Evolutionary conservation across 441 rosid species (phyloP).

Genomic region (Rhodomyrtus psidioides): DNA sequence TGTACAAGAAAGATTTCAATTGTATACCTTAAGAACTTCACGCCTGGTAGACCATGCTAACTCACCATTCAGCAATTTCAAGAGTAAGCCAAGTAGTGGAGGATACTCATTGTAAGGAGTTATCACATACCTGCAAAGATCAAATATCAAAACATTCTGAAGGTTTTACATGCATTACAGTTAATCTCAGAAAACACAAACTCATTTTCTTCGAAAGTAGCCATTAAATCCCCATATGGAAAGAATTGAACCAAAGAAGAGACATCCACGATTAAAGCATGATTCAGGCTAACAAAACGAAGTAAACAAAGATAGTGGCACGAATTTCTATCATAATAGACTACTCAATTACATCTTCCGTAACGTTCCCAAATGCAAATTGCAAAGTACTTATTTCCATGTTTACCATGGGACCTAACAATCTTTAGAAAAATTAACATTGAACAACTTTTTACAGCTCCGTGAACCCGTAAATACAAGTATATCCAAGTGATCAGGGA

Average conservation of each 20-base stretch:
- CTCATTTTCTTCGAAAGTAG: not conserved
- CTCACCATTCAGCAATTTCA: constrained; percentile 97
- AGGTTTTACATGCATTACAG: not conserved
- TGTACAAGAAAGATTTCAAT: not conserved
- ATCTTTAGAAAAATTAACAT: not conserved
- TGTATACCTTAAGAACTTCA: constrained; percentile 92
- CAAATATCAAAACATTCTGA: not conserved
- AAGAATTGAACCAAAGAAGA: not conserved
- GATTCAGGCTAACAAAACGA: not conserved
- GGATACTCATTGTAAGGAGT: constrained; percentile 97
- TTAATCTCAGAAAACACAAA: not conserved
- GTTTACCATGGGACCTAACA: not conserved
- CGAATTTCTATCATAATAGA: not conserved
- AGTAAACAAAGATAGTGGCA: not conserved
- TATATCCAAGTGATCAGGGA: not conserved
- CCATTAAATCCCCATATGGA: not conserved
- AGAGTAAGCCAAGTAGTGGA: constrained; percentile 81
- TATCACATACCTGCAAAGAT: constrained; percentile 72
- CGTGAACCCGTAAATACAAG: not conserved
- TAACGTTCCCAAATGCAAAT: not conserved
- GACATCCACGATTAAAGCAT: not conserved
- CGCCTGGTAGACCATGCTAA: constrained; percentile 96
- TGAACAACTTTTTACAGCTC: not conserved
- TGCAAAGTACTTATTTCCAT: not conserved
- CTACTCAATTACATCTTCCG: not conserved